Base-by-base conservation (phyloP, 202 grass and related monocot genomes). In the Alloteropsis angusta region DNA sequence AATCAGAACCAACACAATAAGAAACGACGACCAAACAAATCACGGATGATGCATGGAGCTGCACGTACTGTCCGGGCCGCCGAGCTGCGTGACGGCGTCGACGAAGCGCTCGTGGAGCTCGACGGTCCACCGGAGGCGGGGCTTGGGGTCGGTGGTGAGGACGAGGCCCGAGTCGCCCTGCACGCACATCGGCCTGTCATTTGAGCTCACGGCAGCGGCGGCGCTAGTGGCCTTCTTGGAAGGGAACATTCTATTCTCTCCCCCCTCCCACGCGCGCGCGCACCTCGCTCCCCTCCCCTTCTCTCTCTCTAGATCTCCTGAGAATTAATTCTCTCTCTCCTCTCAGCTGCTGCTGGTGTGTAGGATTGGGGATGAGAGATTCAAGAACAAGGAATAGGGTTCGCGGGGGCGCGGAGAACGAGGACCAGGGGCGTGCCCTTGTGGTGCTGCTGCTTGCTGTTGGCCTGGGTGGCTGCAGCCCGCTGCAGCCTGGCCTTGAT, bases 101-200 rank as follows among this genome's bases (percentile, higher is more conserved):
- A 94, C 86, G 77, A 94, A 94, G 72, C 92, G 92, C 84, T 94
- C 92, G 42, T 94, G 92, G 80, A 94, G 86, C 86, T 94, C 92
- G 81, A 88, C 86, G 37, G 92, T 94, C 92, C 92, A 94, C 16
- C 92, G 85, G 83, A 94, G 92, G 17, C 92, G 86, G 17, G 92
- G 92, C 68, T 94, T 94, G 83, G 88, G 92, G 81, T 94, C 89
- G 81, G 96, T 93, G 75, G 96, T 99, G 87, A 96, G 96, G 75
- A 99, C 96, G 76, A 99, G 88, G n/a, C 96, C 96, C 21, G 96
- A 99, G 83, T 99, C 96, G 0, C 86, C 92, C 79, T 99, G 96
- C 38, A 96, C 96, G 57, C 96, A 93, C 86, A 99, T 86, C 41
- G 67, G 76, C 66, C 88, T 85, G 8, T 97, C 93, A 84, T 90